Evolutionary conservation across 495 filamentous ascomycete genomes (phyloP).

Genomic region (Penicillium taxi): DNA sequence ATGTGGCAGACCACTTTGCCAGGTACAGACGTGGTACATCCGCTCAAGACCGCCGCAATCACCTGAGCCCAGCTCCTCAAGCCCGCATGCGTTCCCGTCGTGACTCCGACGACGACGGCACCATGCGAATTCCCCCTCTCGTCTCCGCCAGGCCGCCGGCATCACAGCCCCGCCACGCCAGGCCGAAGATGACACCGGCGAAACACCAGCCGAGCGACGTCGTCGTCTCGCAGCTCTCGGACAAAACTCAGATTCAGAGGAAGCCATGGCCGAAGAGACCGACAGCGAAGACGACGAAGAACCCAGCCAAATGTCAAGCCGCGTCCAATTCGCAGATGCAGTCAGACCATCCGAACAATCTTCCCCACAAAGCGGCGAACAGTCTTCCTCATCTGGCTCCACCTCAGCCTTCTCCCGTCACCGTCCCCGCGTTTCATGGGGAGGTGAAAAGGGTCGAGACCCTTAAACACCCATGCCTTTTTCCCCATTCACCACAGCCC

Average conservation of each 20-base stretch:
- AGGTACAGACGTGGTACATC: conserved; percentile 35
- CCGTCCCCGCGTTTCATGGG: conserved; percentile 21
- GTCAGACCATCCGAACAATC: conserved; percentile 14
- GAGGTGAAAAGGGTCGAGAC: conserved; percentile 26
- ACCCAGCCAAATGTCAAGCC: conserved; percentile 15
- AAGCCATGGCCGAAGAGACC: conserved; percentile 16
- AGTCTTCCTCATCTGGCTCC: conserved; percentile 15
- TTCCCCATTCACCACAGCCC: too few relatives aligned
- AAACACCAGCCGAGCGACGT: conserved; percentile 76
- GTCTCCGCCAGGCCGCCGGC: conserved; percentile 32
- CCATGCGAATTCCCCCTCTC: conserved; percentile 45
- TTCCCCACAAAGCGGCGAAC: conserved; percentile 5
- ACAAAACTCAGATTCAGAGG: conserved; percentile 53
- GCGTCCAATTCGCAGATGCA: conserved; percentile 29
- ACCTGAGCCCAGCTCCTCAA: conserved; percentile 23
- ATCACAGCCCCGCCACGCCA: conserved; percentile 20
- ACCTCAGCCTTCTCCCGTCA: conserved; percentile 14
- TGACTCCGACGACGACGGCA: conserved; percentile 54
- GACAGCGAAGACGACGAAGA: conserved; percentile 26
- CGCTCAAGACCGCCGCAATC: conserved; percentile 44
- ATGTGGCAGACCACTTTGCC: conserved; percentile 39
- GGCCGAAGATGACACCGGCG: conserved; percentile 44
- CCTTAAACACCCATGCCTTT: too few relatives aligned
- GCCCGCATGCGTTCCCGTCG: conserved; percentile 27
- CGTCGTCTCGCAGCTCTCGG: conserved; percentile 83